Evolutionary conservation across 2,329 filamentous ascomycete genomes (phyloP), one percentile per base, ranked within the genome.

Genomic region (Fusarium sterilihyphosum): DNA sequence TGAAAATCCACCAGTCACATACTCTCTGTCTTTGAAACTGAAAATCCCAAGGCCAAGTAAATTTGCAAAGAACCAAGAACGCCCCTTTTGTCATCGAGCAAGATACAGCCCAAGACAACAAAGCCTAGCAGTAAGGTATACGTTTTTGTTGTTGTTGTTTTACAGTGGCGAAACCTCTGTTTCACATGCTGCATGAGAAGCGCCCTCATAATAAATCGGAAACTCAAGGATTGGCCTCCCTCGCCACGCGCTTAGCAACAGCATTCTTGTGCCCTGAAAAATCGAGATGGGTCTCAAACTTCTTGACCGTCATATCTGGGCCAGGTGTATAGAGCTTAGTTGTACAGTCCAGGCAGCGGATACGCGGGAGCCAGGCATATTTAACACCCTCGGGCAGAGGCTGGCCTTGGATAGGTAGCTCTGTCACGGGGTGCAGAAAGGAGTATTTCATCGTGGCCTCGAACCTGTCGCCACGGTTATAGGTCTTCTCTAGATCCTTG

Each of bases 321-420:
- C 95, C 94, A 0, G 95, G 94, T 0, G 95, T 98, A 83, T 99
- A 99, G 17, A 98, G 86, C 83, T 98, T 98, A 37, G 94, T 94
- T 1, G 94, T 94, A 81, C 96, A 98, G 82, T 99, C 96, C 53
- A 92, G 90, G 82, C 96, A 99, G 67, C 94, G 89, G 73, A 99
- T 98, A 58, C 96, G 89, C 14, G 96, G 96, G 57, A 98, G 87
- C 83, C 93, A 98, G 83, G 93, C 93, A 77, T 92, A 94, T 78
- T 92, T 93, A 70, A 94, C 86, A 71, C 92, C 89, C 70, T 88
- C 86, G 61, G 88, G 92, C 14, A 88, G 84, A 22, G 87, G 85
- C 50, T 88, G 85, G 43, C 86, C 87, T 41, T 91, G 85, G 58
- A 93, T 87, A 29, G 91, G 90, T 26, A 89, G 84, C 70, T 92